phyloP scores from a whole-genome alignment of 176 grass and related monocot genomes.

The Poa pratensis region DNA sequence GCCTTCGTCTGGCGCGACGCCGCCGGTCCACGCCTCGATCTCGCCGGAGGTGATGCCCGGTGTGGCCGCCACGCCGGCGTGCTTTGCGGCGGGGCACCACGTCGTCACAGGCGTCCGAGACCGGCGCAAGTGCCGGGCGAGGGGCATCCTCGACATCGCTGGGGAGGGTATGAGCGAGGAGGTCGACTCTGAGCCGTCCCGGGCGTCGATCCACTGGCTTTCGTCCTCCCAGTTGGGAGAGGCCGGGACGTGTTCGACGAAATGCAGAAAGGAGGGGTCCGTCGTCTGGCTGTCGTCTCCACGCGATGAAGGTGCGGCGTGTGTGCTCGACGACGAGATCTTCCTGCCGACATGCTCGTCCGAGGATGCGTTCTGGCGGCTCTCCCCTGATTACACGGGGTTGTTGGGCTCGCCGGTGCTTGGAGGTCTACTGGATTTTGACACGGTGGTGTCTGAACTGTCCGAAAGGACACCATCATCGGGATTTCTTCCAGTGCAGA shows the following conservation, averaged over 20 bases:
- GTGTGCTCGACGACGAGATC: slow-evolving; percentile 51
- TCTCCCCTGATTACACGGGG: slow-evolving; percentile 52
- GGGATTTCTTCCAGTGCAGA: slow-evolving; percentile 49
- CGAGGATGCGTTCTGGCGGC: slow-evolving; percentile 49
- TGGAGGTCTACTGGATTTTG: slow-evolving; percentile 38
- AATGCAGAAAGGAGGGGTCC: slow-evolving; percentile 54
- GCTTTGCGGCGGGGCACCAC: slow-evolving; percentile 79
- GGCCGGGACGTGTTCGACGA: slow-evolving; percentile 39
- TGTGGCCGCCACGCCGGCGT: slow-evolving; percentile 63
- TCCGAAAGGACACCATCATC: slow-evolving; percentile 55
- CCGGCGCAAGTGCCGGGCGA: slow-evolving; percentile 78
- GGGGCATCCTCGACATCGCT: slow-evolving; percentile 71
- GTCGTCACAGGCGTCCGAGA: slow-evolving; percentile 70
- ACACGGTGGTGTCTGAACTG: slow-evolving; percentile 38
- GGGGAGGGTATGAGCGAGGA: slow-evolving; percentile 43
- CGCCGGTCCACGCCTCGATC: slow-evolving; percentile 83
- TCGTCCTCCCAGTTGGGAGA: slow-evolving; percentile 60
- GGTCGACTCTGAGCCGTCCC: slow-evolving; percentile 34
- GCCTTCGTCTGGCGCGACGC: slow-evolving; percentile 54
- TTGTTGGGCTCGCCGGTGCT: slow-evolving; percentile 50
- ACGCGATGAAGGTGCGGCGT: slow-evolving; percentile 27
- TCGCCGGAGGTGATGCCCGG: slow-evolving; percentile 73
- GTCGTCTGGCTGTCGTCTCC: slow-evolving; percentile 64
- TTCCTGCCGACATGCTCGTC: slow-evolving; percentile 48
- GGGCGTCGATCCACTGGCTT: slow-evolving; percentile 85